These are phyloP conservation scores for Dendrobium officinale DNA, from an alignment of 106 monocot genomes.

Conservation along the genomic window DNA sequence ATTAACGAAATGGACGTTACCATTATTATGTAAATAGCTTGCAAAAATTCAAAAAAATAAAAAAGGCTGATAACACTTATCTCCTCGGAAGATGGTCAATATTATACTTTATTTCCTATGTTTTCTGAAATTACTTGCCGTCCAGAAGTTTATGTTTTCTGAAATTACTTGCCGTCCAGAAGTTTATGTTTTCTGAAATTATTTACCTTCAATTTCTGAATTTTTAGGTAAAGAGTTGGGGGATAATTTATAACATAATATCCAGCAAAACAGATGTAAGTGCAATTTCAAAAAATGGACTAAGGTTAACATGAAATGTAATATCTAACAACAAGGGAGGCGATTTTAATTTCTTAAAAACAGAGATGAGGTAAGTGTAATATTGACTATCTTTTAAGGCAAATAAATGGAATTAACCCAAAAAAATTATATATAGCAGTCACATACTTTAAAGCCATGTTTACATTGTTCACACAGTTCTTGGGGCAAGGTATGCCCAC, in stretches of 20 bases:
- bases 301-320: neutral
- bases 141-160: neutral
- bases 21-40: neutral
- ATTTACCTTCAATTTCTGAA: neutral
- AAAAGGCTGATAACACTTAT: neutral
- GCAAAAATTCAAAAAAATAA: neutral
- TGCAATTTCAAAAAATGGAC: neutral
- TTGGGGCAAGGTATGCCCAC: slow-evolving; percentile 28
- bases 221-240: neutral
- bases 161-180: neutral
- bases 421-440: neutral
- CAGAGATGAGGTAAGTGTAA: neutral
- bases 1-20: slow-evolving; percentile 10
- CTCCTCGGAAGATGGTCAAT: neutral
- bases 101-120: neutral
- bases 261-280: neutral
- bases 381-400: neutral
- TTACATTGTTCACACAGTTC: slow-evolving; percentile 64
- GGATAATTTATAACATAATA: neutral
- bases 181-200: neutral
- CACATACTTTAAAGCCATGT: slow-evolving; percentile 65
- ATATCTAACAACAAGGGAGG: neutral
- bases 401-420: neutral
- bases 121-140: neutral
- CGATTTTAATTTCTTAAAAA: neutral